Base-by-base conservation (phyloP, 192 early-diverging fungal genomes). In the Dissophora globulifera region DNA sequence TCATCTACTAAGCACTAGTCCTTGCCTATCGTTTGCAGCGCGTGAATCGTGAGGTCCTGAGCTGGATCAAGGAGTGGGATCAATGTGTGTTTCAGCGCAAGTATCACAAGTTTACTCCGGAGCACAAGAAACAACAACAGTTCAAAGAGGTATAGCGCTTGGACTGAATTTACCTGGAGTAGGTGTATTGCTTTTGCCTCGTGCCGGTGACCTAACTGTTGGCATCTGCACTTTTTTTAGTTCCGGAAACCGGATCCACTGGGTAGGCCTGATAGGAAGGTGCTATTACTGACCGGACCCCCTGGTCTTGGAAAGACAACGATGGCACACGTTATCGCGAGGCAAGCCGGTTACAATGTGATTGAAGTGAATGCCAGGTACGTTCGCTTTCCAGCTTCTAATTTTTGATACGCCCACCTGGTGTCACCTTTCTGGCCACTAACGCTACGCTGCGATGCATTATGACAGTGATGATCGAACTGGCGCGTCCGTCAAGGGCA, bases 401-500 rank as follows among this genome's bases (percentile, higher is more conserved):
- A n/a, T n/a, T n/a, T n/a, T n/a, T n/a, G n/a, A n/a, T n/a, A n/a
- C n/a, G n/a, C n/a, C n/a, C n/a, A n/a, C n/a, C n/a, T n/a, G n/a
- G n/a, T n/a, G n/a, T n/a, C n/a, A 38, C 13, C 7, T 13, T 38
- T 38, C 35, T 38, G 35, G 35, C 35, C 35, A 38, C 7, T 38
- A 38, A n/a, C n/a, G n/a, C n/a, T n/a, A n/a, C n/a, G n/a, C n/a
- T n/a, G n/a, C n/a, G n/a, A n/a, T n/a, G n/a, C n/a, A n/a, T n/a
- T n/a, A n/a, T n/a, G n/a, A n/a, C n/a, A 96, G 95, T 83, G 97
- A 99, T 78, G 97, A 99, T 75, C 94, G 96, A 62, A 94, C 95
- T 0, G 92, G 88, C 1, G 82, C 88, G 20, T 79, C 82, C 11
- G 85, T 96, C 6, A 86, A 86, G 46, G 88, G 90, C 38, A 90